These are phyloP conservation scores for Dictyostelium brefeldianum DNA, from an alignment of 78 protist species.

Conservation along the genomic window DNA sequence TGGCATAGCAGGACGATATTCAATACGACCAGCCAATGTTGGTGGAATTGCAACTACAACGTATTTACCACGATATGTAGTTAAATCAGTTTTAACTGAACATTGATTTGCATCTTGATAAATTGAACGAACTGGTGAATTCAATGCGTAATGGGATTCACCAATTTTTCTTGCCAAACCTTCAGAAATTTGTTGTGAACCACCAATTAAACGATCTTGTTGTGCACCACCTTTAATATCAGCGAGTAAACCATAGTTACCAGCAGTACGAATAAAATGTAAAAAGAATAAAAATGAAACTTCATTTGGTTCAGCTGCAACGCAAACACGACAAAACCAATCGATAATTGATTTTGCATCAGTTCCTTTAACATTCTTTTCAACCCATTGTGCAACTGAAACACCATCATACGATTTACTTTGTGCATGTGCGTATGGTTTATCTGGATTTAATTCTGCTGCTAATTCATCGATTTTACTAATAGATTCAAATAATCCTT, in stretches of 20 bases:
- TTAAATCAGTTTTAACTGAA: constrained; percentile 35
- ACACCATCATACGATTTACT: constrained; percentile 22
- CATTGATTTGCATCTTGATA: constrained; percentile 42
- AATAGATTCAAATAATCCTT: constrained; percentile 52
- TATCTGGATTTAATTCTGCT: constrained; percentile 11
- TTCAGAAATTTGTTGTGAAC: constrained; percentile 80
- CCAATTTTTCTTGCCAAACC: constrained; percentile 48
- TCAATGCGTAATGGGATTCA: neutral
- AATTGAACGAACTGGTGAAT: constrained; percentile 41
- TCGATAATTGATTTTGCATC: constrained; percentile 52
- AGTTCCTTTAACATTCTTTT: constrained; percentile 13
- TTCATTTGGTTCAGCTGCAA: constrained; percentile 73
- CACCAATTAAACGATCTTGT: constrained; percentile 79
- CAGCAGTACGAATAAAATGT: constrained; percentile 66
- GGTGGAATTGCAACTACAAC: constrained; percentile 72
- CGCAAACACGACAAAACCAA: constrained; percentile 72
- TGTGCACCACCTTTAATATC: constrained; percentile 81
- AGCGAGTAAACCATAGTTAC: constrained; percentile 64
- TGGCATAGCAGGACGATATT: constrained; percentile 68
- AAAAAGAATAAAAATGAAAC: constrained; percentile 47
- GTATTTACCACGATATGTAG: constrained; percentile 36
- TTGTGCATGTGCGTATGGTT: constrained; percentile 46
- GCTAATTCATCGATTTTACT: constrained; percentile 47
- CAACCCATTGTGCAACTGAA: constrained; percentile 45
- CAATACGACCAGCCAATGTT: constrained; percentile 71